A percentile compares a stretch with the other conserved stretches of the same genome.
These are phyloP conservation scores for Myxozyma udenii DNA, from an alignment of 805 yeast species.

Conservation along the genomic window DNA sequence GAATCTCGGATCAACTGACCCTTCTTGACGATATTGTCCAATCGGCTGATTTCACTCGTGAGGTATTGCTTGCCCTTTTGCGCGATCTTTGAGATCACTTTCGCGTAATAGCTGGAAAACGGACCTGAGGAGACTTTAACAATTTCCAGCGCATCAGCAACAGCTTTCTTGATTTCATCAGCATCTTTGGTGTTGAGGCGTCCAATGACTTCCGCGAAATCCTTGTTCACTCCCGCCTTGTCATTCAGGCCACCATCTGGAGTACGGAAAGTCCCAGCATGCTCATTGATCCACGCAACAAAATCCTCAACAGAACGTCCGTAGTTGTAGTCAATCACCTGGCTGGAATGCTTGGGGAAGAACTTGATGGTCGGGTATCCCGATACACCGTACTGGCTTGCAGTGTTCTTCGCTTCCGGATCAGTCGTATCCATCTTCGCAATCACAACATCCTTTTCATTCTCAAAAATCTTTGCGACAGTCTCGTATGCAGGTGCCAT, in stretches of 20 bases:
- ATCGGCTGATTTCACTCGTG: conserved; percentile 47
- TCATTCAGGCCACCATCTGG: conserved; percentile 43
- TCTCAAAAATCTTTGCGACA: conserved; percentile 49
- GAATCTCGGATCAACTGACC: conserved; percentile 43
- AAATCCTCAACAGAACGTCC: conserved; percentile 51
- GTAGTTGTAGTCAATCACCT: conserved; percentile 52
- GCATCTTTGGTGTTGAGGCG: conserved; percentile 37
- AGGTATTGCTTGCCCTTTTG: conserved; percentile 41
- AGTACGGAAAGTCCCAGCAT: conserved; percentile 44
- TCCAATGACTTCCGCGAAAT: conserved; percentile 37
- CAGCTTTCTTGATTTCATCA: conserved; percentile 35
- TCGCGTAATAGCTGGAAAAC: conserved; percentile 32
- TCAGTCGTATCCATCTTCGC: conserved; percentile 51
- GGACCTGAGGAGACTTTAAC: conserved; percentile 17
- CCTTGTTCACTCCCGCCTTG: conserved; percentile 44
- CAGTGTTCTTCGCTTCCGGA: conserved; percentile 44
- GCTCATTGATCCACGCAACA: conserved; percentile 47
- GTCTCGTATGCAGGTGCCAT: conserved; percentile 51
- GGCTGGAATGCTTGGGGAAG: conserved; percentile 44
- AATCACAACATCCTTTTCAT: conserved; percentile 42
- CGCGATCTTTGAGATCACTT: conserved; percentile 34
- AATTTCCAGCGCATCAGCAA: conserved; percentile 42
- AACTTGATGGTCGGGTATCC: conserved; percentile 56
- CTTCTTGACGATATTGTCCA: conserved; percentile 43
- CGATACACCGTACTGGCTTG: conserved; percentile 44